Base-by-base conservation (phyloP, 352 stramenopile genomes). In the Aphanomyces euteiches region DNA sequence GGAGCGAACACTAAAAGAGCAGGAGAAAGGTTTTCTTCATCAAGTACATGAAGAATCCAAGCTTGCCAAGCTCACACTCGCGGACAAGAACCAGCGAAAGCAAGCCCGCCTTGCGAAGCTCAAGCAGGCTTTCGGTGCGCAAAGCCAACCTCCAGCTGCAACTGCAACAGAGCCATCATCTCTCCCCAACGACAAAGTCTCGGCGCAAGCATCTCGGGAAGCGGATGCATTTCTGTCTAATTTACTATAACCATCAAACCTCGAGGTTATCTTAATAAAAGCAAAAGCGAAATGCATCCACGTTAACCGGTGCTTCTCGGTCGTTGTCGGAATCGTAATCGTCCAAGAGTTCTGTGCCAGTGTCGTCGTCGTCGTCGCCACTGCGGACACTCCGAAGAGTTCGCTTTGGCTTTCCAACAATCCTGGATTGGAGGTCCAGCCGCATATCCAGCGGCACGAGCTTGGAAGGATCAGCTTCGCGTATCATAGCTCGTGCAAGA, bases 401-500 rank as follows among this genome's bases (percentile, higher is more conserved):
- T 15, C 59, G 59, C 41, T 67, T 67, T 15, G 59, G 59, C 41
- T 67, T 67, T 13, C 59, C 59, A 13, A 61, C 54, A 10, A 1
- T 8, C 19, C 54, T 19, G n/a, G 10, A 15, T 37, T n/a, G 12
- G n/a, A 67, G 37, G 2, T 17, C 12, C 59, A 56, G 40, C 40
- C 40, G 38, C 13, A 56, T 67, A 28, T 67, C 63, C 17, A 85
- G 74, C 8, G 77, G 76, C 50, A 82, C 87, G 17, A 92, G 71
- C 15, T 82, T 76, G 3, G 72, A 71, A 34, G 81, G 73, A 45
- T 90, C 84, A 13, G 80, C 82, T 47, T 81, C 77, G 34, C 81
- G 80, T 59, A 92, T 90, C 74, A 92, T 82, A 19, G 83, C 84
- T 13, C 84, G 84, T 1, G 83, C 84, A 13, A 92, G 76, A 28